Evolutionary conservation across 768 basidiomycete genomes (phyloP).

Genomic region (Ramaria rubella): DNA sequence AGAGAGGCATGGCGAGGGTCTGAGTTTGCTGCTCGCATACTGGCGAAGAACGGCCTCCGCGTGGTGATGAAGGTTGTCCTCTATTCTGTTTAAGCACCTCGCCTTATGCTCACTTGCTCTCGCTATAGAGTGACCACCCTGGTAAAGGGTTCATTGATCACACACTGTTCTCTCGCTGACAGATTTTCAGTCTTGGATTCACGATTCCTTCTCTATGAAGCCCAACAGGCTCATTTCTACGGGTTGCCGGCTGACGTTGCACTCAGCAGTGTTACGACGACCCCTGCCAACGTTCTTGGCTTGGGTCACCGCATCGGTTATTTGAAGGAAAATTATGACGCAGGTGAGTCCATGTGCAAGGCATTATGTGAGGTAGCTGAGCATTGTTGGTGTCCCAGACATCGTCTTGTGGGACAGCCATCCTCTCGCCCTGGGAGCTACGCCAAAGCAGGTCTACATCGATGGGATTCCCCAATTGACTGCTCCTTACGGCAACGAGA

Average conservation of each 20-base stretch:
- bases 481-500: constrained; percentile 15
- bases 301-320: constrained; percentile 37
- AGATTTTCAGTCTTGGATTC: constrained; percentile 20
- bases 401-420: constrained; percentile 29
- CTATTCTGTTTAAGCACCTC: neutral
- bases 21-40: constrained; percentile 35
- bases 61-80: constrained; percentile 29
- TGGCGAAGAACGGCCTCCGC: constrained; percentile 40
- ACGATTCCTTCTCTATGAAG: constrained; percentile 34
- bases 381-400: too few relatives aligned
- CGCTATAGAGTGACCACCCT: constrained; percentile 30
- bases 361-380: too few relatives aligned
- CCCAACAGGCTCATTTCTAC: constrained; percentile 32
- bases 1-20: constrained; percentile 35
- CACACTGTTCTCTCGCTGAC: neutral
- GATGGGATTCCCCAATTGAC: constrained; percentile 36
- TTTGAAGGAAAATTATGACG: constrained; percentile 21
- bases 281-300: constrained; percentile 33
- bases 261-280: constrained; percentile 30
- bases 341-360: too few relatives aligned
- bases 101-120: neutral
- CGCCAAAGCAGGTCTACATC: constrained; percentile 38
- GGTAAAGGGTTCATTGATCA: constrained; percentile 19
- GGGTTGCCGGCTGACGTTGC: constrained; percentile 29
- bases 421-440: constrained; percentile 37